Percentiles rank a stretch among this genome's conserved stretches.
These are phyloP conservation scores for Polygonum maritimum DNA, from an alignment of 148 eudicot genomes.

Conservation along the genomic window DNA sequence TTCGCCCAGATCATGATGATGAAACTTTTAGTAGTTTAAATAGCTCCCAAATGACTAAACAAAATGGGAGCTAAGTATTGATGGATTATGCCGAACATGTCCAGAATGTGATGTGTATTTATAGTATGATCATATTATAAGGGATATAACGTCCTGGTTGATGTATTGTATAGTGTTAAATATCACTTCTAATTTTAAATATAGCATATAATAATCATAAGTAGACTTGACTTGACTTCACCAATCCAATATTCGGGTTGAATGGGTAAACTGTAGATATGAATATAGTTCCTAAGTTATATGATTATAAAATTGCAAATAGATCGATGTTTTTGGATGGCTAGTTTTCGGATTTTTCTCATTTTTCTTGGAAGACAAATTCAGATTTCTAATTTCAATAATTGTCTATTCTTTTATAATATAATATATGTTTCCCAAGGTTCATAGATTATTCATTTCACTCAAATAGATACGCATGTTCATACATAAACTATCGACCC, in stretches of 20 bases:
- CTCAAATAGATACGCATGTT: too few species aligned
- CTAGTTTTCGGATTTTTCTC: too few species aligned
- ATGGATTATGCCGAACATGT: neutral
- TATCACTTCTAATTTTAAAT: neutral
- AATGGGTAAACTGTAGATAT: too few species aligned
- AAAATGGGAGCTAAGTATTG: neutral
- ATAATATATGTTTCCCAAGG: too few species aligned
- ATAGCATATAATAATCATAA: neutral
- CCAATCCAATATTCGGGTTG: neutral
- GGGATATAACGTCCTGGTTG: neutral
- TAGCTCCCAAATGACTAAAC: neutral
- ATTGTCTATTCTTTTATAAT: too few species aligned
- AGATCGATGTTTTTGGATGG: too few species aligned
- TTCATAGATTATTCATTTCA: too few species aligned
- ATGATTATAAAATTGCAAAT: too few species aligned
- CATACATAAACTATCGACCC: too few species aligned
- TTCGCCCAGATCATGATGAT: slow-evolving; percentile 1
- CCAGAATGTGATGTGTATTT: neutral
- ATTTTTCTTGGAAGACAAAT: too few species aligned
- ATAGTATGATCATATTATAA: neutral
- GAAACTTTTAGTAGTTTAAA: neutral
- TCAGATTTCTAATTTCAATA: too few species aligned
- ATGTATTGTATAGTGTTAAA: neutral
- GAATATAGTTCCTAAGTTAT: too few species aligned
- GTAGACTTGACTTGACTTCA: slow-evolving; percentile 1